Conservation (phyloP, 1,284 basidiomycete species). For the Malassezia vespertilionis region DNA sequence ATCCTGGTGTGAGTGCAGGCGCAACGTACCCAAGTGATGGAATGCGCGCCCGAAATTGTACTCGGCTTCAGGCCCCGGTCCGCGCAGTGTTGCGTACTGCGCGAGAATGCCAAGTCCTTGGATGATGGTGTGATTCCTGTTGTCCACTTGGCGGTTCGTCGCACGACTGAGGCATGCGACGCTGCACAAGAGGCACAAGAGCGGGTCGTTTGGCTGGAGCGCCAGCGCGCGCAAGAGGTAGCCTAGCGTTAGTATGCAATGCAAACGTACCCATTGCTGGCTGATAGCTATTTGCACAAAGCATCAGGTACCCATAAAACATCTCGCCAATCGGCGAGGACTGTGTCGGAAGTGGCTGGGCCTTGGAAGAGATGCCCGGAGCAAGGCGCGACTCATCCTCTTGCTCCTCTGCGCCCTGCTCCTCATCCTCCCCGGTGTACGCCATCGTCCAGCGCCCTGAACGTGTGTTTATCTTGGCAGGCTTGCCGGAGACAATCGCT, state of each 20-base stretch:
- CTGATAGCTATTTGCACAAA: conserved; percentile 74
- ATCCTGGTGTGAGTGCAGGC: conserved; percentile 8
- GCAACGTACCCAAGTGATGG: conserved; percentile 57
- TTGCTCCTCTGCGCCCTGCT: conserved; percentile 3
- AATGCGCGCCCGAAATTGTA: conserved; percentile 84
- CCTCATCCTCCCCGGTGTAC: conserved; percentile 27
- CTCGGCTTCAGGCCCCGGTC: conserved; percentile 56
- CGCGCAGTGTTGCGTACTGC: conserved; percentile 19
- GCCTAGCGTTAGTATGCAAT: conserved; percentile 51
- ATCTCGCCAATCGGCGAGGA: conserved; percentile 58
- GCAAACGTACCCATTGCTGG: conserved; percentile 67
- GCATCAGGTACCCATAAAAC: conserved; percentile 76
- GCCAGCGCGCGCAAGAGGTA: conserved; percentile 82
- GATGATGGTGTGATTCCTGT: conserved; percentile 60
- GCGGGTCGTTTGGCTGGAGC: conserved; percentile 67
- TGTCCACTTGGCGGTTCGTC: conserved; percentile 86
- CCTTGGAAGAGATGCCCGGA: not conserved
- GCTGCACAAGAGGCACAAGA: conserved; percentile 69
- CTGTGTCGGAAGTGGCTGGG: conserved; percentile 18
- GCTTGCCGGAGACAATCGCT: conserved; percentile 23
- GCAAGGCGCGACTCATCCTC: not conserved
- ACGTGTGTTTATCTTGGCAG: conserved; percentile 12
- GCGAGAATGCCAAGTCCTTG: conserved; percentile 25
- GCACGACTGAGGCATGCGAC: conserved; percentile 76
- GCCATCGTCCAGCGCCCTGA: conserved; percentile 20